Base-by-base conservation (phyloP, 1,284 basidiomycete species). In the Moesziomyces antarcticus region DNA sequence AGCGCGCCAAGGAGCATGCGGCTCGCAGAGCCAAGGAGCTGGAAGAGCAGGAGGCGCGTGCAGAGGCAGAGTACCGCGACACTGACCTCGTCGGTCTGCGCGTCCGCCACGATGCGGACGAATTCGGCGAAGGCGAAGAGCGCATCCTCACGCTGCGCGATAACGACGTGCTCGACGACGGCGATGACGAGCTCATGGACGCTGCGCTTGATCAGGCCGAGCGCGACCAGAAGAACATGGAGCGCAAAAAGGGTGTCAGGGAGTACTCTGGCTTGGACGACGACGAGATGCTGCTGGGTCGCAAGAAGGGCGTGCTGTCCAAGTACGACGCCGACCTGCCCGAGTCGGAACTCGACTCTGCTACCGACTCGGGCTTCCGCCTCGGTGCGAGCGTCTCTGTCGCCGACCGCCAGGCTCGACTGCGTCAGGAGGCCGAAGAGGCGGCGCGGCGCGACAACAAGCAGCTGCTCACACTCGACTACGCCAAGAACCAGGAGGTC, bases 241-340 rank as follows among this genome's bases (percentile, higher is more conserved):
- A 94, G 57, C 86, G 93, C 42, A 97, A 97, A 85, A 91, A 92
- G 56, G 97, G 96, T 86, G 91, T 90, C 47, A 89, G 89, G 46
- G 90, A 92, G 79, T 99, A 99, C 82, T 96, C 93, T 0, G 96
- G 96, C 22, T 94, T 94, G 82, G 96, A 99, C 80, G 96, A 99
- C 78, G 94, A 97, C 3, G 95, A 97, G 80, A 68, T 57, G 5
- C 18, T 42, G 3, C 88, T 80, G 44, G 93, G 92, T 21, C 88
- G 90, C 87, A 93, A 92, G 83, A 89, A 90, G 14, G 89, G 91
- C n/a, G 88, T 99, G 37, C 86, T 99, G 45, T 88, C 91, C 46
- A 99, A 99, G 84, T 99, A 99, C 81, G 96, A 99, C 79, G 93
- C 95, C 73, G 92, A 92, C 66, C 86, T 93, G 66, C 89, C 92